Percentiles rank a stretch among this genome's conserved stretches.
Evolutionary conservation across 345 rosid genomes (phyloP).

Genomic region (Syzygium aromaticum): DNA sequence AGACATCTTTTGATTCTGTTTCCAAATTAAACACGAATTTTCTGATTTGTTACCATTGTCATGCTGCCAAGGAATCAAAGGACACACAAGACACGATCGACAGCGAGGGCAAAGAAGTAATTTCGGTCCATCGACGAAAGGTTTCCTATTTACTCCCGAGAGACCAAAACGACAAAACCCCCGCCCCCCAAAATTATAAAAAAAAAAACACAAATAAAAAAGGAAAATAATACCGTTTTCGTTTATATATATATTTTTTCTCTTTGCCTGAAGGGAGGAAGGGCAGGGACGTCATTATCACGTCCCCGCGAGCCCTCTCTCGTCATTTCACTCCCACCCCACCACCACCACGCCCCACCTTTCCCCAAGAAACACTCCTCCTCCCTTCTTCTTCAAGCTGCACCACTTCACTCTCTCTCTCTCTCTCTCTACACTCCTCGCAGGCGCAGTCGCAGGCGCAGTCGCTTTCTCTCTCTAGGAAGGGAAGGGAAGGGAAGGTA

Average conservation of each 20-base stretch:
- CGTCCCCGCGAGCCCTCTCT: neutral
- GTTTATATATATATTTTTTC: neutral
- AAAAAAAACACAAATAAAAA: neutral
- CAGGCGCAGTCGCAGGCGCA: too few relatives aligned
- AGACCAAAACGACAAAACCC: neutral
- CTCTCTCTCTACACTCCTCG: neutral
- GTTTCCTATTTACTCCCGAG: neutral
- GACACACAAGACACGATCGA: neutral
- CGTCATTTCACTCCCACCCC: conserved; percentile 14
- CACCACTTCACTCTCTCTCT: neutral
- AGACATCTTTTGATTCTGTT: neutral
- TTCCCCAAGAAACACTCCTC: conserved; percentile 9
- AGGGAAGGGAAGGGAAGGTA: neutral
- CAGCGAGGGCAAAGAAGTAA: neutral
- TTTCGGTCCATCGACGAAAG: neutral
- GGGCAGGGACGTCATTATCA: conserved; percentile 10
- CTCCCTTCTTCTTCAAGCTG: conserved; percentile 11
- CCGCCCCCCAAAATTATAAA: neutral
- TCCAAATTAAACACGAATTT: neutral
- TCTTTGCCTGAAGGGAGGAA: neutral
- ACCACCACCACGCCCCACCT: neutral
- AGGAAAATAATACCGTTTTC: neutral
- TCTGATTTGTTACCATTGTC: neutral
- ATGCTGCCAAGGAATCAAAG: neutral
- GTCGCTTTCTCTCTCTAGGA: neutral